phyloP scores from a whole-genome alignment of 2,329 filamentous ascomycete genomes.

The Phaeosphaeria sp. region DNA sequence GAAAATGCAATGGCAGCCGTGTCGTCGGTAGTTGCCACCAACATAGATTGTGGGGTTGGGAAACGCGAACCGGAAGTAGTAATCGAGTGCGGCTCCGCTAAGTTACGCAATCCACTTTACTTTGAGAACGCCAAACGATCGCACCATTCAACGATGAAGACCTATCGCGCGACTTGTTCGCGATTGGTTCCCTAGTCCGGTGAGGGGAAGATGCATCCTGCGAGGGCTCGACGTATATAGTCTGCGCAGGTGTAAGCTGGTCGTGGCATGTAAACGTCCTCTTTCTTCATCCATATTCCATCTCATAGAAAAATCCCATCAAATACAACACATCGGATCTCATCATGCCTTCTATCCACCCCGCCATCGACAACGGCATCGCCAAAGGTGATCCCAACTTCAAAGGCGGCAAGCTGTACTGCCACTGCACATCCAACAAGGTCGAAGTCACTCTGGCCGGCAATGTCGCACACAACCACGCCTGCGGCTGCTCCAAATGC shows the following conservation, averaged over 20 bases:
- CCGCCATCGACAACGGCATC: slow-evolving; percentile 67
- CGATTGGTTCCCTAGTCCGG: slow-evolving; percentile 15
- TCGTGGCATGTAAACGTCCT: neutral
- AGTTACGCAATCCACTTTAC: neutral
- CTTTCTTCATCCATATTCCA: neutral
- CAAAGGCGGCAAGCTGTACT: slow-evolving; percentile 66
- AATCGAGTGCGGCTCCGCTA: neutral
- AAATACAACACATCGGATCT: slow-evolving; percentile 6
- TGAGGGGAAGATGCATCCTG: slow-evolving; percentile 8
- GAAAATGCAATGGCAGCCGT: neutral
- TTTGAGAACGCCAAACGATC: slow-evolving; percentile 5
- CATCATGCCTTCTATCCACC: slow-evolving; percentile 61
- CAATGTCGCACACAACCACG: slow-evolving; percentile 72
- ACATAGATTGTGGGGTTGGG: neutral
- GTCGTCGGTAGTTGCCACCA: neutral
- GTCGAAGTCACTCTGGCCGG: slow-evolving; percentile 64
- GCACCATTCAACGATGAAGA: slow-evolving; percentile 8
- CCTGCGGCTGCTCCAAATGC: slow-evolving; percentile 75
- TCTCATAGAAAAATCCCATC: neutral
- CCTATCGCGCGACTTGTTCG: neutral
- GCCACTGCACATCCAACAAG: slow-evolving; percentile 63
- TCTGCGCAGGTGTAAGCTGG: neutral
- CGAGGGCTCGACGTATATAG: neutral
- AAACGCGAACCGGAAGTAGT: neutral
- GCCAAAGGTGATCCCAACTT: slow-evolving; percentile 62